phyloP scores from a whole-genome alignment of 495 filamentous ascomycete species.

The Penicillium simplicissimum region DNA sequence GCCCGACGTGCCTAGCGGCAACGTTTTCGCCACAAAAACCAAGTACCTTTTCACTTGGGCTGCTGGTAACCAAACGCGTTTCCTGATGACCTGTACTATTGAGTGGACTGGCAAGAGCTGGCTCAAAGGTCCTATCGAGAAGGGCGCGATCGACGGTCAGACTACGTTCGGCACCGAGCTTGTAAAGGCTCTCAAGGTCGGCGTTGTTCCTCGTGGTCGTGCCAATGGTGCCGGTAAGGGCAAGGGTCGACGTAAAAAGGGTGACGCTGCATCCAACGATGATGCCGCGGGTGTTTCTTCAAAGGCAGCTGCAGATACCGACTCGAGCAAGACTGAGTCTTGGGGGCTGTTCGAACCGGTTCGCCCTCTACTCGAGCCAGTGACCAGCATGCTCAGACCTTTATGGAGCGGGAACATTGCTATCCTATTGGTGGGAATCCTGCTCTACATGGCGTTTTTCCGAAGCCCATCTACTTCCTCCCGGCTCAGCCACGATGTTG shows the following conservation, averaged over 20 bases:
- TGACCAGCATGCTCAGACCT: conserved; percentile 68
- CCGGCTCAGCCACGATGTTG: conserved; percentile 39
- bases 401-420: conserved; percentile 69
- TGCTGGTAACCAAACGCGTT: conserved; percentile 74
- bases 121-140: conserved; percentile 96
- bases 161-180: conserved; percentile 75
- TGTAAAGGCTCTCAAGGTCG: conserved; percentile 67
- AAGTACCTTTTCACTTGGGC: conserved; percentile 94
- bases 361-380: conserved; percentile 65
- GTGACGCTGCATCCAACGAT: conserved; percentile 35
- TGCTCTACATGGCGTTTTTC: conserved; percentile 59
- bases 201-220: conserved; percentile 65
- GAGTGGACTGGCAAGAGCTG: conserved; percentile 99
- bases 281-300: conserved; percentile 41
- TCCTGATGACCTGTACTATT: conserved; percentile 83
- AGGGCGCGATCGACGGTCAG: conserved; percentile 91
- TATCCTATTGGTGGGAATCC: conserved; percentile 49
- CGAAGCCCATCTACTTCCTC: conserved; percentile 51
- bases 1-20: conserved; percentile 93
- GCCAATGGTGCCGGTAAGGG: conserved; percentile 36
- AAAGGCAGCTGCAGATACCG: conserved; percentile 44
- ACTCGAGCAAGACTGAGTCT: conserved; percentile 42
- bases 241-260: conserved; percentile 60
- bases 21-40: conserved; percentile 87
- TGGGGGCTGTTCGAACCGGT: conserved; percentile 86